Evolutionary conservation across 148 eudicot genomes (phyloP), one percentile per base, ranked within the genome.

Genomic region (Amaranthus cruentus): DNA sequence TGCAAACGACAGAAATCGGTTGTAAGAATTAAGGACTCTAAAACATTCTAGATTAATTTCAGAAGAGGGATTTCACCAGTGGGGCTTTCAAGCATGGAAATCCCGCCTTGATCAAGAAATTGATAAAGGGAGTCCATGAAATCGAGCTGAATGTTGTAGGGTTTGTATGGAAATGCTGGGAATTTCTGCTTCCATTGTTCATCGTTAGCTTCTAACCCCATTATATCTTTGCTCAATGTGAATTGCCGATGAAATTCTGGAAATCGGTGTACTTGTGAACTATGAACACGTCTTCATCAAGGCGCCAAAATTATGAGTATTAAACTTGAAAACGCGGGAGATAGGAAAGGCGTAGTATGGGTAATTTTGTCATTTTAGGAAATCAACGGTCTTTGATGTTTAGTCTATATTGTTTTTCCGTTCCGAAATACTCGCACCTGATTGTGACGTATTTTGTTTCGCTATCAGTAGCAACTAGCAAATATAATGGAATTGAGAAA

Each of bases 71-170:
- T 46, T 9, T 42, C 84, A 88, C 98, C 98, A 3, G 98, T 94
- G 54, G 97, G 98, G 82, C 98, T 94, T 82, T 94, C 97, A 74
- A 94, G 98, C 96, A 94, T 90, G 48, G 93, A 80, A 58, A 94
- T 86, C 47, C 98, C 98, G 18, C 98, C 98, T 56, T 81, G 73
- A n/a, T 91, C 85, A 68, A 94, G 96, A 55, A 86, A 94, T 71
- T 85, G 57, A 64, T 94, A 91, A 47, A 94, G 90, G 11, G 88
- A 74, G 28, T 79, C 85, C 98, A 94, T 94, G 78, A 94, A 94
- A 84, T 91, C 89, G 67, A 86, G 76, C 81, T 94, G 98, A 64
- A 94, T 94, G 13, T 96, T 80, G 76, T 94, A 94, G 70, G 98
- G 97, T 75, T 91, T 73, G 84, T 84, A 94, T 3, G 98, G 98